These are phyloP conservation scores for Leishmania major DNA, from an alignment of 208 protist species.

Conservation along the genomic window DNA sequence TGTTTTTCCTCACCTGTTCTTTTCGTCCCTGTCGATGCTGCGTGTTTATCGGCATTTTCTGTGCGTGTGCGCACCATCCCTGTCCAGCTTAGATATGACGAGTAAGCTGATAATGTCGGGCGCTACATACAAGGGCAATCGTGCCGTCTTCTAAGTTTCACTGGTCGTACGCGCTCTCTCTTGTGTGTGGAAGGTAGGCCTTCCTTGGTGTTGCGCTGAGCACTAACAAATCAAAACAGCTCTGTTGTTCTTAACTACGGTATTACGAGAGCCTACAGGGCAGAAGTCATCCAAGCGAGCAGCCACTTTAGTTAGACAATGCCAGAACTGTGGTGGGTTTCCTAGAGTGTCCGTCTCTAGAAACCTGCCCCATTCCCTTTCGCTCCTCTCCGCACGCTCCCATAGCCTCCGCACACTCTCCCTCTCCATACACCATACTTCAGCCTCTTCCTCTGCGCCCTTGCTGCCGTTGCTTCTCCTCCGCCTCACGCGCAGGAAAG, in stretches of 20 bases:
- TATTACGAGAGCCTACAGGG: neutral
- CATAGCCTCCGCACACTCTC: neutral
- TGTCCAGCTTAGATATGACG: neutral
- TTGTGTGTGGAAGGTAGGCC: neutral
- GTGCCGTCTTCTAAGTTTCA: neutral
- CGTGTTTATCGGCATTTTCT: neutral
- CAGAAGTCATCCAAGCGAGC: neutral
- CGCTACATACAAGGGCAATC: neutral
- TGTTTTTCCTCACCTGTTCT: neutral
- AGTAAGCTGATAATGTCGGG: neutral
- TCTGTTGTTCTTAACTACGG: neutral
- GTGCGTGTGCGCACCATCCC: neutral
- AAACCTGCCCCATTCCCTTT: neutral
- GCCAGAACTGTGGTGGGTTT: neutral
- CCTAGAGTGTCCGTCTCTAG: neutral
- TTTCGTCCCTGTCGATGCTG: neutral
- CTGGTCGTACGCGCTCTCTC: neutral
- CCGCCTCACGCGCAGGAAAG: neutral
- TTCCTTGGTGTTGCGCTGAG: neutral
- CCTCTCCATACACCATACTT: neutral
- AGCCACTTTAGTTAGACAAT: neutral
- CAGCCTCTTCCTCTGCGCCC: neutral
- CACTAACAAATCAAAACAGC: neutral
- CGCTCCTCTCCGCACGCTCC: neutral
- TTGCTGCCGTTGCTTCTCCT: slow-evolving; percentile 1